phyloP scores from a whole-genome alignment of 2,329 filamentous ascomycete species.

The Phoma herbarum region DNA sequence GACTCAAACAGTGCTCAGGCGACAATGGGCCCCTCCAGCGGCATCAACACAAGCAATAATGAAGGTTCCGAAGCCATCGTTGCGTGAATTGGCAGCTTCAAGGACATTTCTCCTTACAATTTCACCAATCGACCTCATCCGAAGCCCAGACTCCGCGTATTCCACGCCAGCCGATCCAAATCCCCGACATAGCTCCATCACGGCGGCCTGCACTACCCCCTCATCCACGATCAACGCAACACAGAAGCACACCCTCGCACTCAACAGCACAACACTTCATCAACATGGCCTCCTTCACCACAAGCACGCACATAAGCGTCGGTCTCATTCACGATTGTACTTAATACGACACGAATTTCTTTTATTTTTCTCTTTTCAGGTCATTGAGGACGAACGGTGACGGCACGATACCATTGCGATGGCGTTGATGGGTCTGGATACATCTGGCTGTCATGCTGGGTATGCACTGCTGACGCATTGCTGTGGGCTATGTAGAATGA shows the following conservation, averaged over 20 bases:
- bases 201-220: background rate
- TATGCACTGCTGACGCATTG: background rate
- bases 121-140: too few species aligned
- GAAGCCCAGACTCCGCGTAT: background rate
- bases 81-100: too few species aligned
- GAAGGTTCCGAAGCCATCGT: too few species aligned
- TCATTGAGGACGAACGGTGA: background rate
- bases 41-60: too few species aligned
- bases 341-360: constrained; percentile 21
- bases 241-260: background rate
- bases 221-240: background rate
- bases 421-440: constrained; percentile 14
- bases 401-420: constrained; percentile 10
- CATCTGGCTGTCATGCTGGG: background rate
- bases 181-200: background rate
- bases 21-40: too few species aligned
- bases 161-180: background rate
- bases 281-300: background rate
- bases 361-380: background rate
- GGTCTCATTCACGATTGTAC: constrained; percentile 13
- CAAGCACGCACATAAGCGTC: background rate
- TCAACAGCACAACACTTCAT: background rate
- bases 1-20: too few species aligned
- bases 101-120: too few species aligned
- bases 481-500: background rate